Conservation (phyloP, 192 early-diverging fungal genomes). For the Coemansia aciculifera region DNA sequence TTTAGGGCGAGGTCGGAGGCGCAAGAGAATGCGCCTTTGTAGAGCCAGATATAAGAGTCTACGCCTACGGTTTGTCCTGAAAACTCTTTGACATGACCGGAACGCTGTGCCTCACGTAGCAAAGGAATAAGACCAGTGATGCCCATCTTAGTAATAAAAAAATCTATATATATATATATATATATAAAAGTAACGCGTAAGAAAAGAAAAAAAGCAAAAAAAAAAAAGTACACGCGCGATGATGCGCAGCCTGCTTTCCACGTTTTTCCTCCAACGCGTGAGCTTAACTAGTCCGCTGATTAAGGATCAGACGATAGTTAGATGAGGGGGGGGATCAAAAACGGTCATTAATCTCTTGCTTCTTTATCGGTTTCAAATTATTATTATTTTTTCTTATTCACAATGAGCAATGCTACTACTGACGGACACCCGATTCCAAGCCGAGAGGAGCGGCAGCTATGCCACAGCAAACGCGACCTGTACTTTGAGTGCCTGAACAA, state of each 20-base stretch:
- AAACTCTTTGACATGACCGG: constrained; percentile 70
- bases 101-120: constrained; percentile 70
- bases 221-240: neutral
- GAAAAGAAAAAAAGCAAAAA: neutral
- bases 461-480: constrained; percentile 77
- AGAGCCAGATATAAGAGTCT: constrained; percentile 96
- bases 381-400: neutral
- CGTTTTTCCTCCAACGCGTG: too few species aligned
- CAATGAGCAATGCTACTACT: neutral
- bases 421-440: constrained; percentile 54
- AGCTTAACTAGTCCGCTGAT: too few species aligned
- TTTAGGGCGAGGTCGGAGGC: constrained; percentile 74
- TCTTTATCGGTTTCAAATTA: neutral
- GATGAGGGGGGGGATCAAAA: too few species aligned
- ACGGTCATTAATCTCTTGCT: neutral
- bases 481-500: constrained; percentile 78
- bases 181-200: neutral
- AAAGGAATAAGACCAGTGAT: constrained; percentile 84
- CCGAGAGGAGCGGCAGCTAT: constrained; percentile 63
- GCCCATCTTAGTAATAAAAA: constrained; percentile 67
- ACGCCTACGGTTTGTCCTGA: constrained; percentile 75
- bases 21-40: constrained; percentile 84
- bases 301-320: too few species aligned
- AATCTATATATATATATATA: neutral
- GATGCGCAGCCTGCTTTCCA: neutral